Evolutionary conservation across 2,329 filamentous ascomycete species (phyloP).

Genomic region (Talaromyces atroroseus): DNA sequence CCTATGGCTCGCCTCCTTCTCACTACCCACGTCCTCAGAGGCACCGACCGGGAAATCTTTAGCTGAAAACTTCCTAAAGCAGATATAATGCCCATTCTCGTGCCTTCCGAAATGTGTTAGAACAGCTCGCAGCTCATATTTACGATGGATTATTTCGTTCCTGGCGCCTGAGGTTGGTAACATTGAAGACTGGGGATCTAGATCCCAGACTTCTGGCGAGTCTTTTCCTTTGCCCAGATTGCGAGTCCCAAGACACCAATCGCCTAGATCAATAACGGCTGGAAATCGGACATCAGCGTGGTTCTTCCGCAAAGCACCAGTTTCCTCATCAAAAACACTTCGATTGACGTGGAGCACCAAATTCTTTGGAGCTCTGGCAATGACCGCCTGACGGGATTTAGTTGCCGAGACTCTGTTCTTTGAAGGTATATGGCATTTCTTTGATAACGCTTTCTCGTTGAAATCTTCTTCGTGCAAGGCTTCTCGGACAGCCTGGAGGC

Average conservation of each 20-base stretch:
- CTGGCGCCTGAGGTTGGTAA: conserved; percentile 57
- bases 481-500: conserved; percentile 61
- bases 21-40: conserved; percentile 28
- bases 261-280: conserved; percentile 63
- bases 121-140: conserved; percentile 76
- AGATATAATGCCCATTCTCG: conserved; percentile 94
- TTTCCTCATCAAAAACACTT: conserved; percentile 81
- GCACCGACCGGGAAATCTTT: conserved; percentile 29
- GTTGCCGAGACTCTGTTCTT: conserved; percentile 68
- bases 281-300: conserved; percentile 74
- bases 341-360: conserved; percentile 85
- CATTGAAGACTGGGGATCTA: conserved; percentile 67
- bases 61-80: conserved; percentile 67
- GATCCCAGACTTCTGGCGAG: conserved; percentile 61
- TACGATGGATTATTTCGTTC: conserved; percentile 39
- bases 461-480: conserved; percentile 78
- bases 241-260: conserved; percentile 73
- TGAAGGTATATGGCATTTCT: conserved; percentile 61
- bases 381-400: conserved; percentile 83
- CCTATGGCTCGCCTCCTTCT: conserved; percentile 42
- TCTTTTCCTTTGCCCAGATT: conserved; percentile 25
- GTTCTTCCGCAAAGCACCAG: conserved; percentile 78
- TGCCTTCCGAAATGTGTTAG: conserved; percentile 87
- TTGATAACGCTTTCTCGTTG: conserved; percentile 59
- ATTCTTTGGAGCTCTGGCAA: conserved; percentile 74